Conservation (phyloP, 1,284 basidiomycete genomes). For the Ceratobasidium sp. region DNA sequence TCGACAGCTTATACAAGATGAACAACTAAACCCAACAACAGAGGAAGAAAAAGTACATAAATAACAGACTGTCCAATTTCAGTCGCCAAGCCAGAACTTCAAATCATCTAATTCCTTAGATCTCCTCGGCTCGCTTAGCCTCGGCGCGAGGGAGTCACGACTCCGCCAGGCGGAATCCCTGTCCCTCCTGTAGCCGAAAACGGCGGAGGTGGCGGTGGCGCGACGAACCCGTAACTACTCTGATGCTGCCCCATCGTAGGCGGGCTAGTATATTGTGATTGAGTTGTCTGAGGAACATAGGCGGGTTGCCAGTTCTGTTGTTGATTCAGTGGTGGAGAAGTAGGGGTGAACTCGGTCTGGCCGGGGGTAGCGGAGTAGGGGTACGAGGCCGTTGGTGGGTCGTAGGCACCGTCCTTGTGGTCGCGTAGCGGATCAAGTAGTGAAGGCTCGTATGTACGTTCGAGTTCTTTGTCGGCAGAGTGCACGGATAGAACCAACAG, state of each 20-base stretch:
- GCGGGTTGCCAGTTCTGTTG: slow-evolving; percentile 29
- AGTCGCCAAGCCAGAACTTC: background rate
- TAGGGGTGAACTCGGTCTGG: background rate
- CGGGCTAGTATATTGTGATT: background rate
- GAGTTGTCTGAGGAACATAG: slow-evolving; percentile 13
- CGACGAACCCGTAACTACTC: slow-evolving; percentile 17
- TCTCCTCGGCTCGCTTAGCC: background rate
- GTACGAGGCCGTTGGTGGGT: slow-evolving; percentile 3
- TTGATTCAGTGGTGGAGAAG: background rate
- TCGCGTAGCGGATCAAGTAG: slow-evolving; percentile 31
- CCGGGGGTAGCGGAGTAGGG: background rate
- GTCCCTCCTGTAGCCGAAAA: slow-evolving; percentile 4
- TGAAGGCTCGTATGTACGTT: slow-evolving; percentile 25
- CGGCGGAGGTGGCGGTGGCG: slow-evolving; percentile 29
- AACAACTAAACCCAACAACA: background rate
- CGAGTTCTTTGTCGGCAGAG: slow-evolving; percentile 24
- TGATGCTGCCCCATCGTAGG: slow-evolving; percentile 6
- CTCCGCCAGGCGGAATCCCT: slow-evolving; percentile 15
- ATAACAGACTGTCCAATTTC: background rate
- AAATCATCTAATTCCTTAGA: background rate
- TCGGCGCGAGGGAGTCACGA: slow-evolving; percentile 38
- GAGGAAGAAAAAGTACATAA: background rate
- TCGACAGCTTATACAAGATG: background rate
- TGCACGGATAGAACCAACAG: slow-evolving; percentile 23
- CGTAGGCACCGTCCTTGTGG: slow-evolving; percentile 28